These are phyloP conservation scores for Neopestalotiopsis rosae DNA, from an alignment of 2,329 filamentous ascomycete species.

Conservation along the genomic window DNA sequence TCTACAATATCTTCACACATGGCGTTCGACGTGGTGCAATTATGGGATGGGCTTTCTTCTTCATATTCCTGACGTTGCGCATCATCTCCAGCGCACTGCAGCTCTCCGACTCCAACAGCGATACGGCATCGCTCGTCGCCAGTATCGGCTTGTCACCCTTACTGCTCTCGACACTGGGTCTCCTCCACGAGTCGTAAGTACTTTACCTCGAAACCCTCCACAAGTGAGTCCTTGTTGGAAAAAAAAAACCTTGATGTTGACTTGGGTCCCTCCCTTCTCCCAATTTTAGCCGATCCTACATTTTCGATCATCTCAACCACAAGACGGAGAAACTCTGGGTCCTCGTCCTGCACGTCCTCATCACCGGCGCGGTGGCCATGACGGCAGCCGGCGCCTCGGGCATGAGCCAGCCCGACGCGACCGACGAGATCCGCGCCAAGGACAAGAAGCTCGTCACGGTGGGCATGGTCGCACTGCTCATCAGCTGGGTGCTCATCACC, in stretches of 20 bases:
- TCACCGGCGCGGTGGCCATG: slow-evolving; percentile 30
- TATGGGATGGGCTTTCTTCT: slow-evolving; percentile 45
- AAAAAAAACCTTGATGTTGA: background rate
- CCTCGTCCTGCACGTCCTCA: slow-evolving; percentile 30
- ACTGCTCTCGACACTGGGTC: slow-evolving; percentile 34
- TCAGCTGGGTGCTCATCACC: slow-evolving; percentile 26
- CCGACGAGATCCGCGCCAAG: slow-evolving; percentile 19
- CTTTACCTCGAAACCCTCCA: background rate
- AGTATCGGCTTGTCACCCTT: slow-evolving; percentile 46
- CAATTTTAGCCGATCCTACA: slow-evolving; percentile 24
- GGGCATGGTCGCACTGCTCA: slow-evolving; percentile 31
- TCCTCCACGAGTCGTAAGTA: slow-evolving; percentile 42
- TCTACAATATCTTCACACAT: slow-evolving; percentile 36
- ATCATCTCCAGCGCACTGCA: slow-evolving; percentile 40
- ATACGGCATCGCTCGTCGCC: slow-evolving; percentile 39
- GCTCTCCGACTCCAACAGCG: slow-evolving; percentile 29
- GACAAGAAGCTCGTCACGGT: slow-evolving; percentile 25
- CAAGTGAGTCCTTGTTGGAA: background rate
- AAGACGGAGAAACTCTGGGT: slow-evolving; percentile 22
- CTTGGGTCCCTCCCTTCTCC: background rate
- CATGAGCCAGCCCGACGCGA: slow-evolving; percentile 20
- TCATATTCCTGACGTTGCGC: slow-evolving; percentile 42
- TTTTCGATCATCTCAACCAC: slow-evolving; percentile 22
- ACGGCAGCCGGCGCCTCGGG: slow-evolving; percentile 30
- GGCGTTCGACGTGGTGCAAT: slow-evolving; percentile 40